Percentiles rank a stretch among this genome's conserved stretches.
These are phyloP conservation scores for Besnoitia besnoiti DNA, from an alignment of 169 alveolate genomes.

Conservation along the genomic window DNA sequence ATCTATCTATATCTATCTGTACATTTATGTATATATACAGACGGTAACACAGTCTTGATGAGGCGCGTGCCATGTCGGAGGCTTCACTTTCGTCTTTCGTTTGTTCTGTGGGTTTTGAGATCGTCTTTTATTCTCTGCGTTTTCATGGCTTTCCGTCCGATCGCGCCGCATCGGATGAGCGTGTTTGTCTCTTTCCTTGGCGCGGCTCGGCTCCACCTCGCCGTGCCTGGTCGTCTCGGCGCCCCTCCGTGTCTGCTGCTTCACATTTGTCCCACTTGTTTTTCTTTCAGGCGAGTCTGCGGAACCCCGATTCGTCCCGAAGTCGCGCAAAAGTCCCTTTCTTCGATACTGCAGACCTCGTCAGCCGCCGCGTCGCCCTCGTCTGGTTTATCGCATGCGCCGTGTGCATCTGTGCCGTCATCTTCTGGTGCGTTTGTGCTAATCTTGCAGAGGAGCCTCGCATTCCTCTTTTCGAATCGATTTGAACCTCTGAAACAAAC, in stretches of 20 bases:
- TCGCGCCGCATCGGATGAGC: no score
- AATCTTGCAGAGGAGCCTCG: background rate
- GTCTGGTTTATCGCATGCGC: constrained; percentile 4
- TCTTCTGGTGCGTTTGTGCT: constrained; percentile 16
- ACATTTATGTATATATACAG: no score
- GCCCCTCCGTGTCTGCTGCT: no score
- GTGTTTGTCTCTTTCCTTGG: no score
- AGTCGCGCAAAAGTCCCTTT: constrained; percentile 19
- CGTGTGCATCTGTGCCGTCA: background rate
- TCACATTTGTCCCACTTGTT: no score
- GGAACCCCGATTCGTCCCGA: background rate
- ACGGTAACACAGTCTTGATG: no score
- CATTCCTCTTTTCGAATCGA: no score
- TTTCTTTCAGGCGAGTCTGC: background rate
- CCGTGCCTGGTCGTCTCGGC: background rate
- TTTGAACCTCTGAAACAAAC: no score
- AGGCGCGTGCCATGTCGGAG: no score
- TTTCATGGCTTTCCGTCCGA: background rate
- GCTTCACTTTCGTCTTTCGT: no score
- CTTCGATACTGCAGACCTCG: constrained; percentile 34
- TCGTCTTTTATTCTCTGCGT: background rate
- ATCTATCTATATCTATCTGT: no score
- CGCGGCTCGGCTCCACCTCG: background rate
- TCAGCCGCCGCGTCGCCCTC: background rate
- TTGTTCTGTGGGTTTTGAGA: background rate